These are phyloP conservation scores for Omphalea diandra DNA, from an alignment of 441 rosid genomes.

Conservation along the genomic window DNA sequence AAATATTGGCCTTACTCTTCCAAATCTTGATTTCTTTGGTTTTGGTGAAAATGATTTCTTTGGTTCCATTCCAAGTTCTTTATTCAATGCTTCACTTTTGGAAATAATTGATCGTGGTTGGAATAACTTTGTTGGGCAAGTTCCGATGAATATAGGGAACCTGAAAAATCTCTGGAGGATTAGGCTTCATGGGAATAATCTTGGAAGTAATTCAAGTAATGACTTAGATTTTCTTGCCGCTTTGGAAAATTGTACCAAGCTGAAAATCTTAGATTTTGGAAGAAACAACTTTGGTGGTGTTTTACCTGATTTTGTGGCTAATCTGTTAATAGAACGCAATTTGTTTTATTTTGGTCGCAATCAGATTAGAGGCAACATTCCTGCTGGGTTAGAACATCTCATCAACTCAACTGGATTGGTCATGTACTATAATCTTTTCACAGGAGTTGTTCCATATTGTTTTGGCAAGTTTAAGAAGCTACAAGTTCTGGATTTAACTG, in stretches of 20 bases:
- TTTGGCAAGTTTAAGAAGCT: slow-evolving; percentile 13
- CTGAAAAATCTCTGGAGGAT: slow-evolving; percentile 5
- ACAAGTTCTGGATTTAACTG: not conserved
- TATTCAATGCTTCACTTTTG: slow-evolving; percentile 13
- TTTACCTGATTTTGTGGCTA: slow-evolving; percentile 13
- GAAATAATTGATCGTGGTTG: slow-evolving; percentile 1
- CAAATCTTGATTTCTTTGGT: slow-evolving; percentile 9
- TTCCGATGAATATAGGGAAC: slow-evolving; percentile 1
- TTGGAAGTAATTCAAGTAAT: slow-evolving; percentile 10
- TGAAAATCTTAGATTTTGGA: slow-evolving; percentile 6
- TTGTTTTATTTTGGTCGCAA: not conserved
- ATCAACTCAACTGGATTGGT: not conserved
- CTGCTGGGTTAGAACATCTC: slow-evolving; percentile 1
- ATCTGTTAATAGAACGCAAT: slow-evolving; percentile 1
- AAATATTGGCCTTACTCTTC: slow-evolving; percentile 9
- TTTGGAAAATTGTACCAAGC: slow-evolving; percentile 14
- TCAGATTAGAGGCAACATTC: slow-evolving; percentile 5
- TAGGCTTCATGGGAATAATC: slow-evolving; percentile 12
- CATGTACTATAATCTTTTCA: slow-evolving; percentile 9
- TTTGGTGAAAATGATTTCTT: slow-evolving; percentile 4
- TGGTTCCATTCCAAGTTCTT: slow-evolving; percentile 9
- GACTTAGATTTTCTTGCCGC: slow-evolving; percentile 17
- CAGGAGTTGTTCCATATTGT: slow-evolving; percentile 8
- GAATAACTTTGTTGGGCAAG: slow-evolving; percentile 5
- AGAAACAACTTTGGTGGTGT: slow-evolving; percentile 8